These are phyloP conservation scores for Penicillium pancosmium DNA, from an alignment of 495 filamentous ascomycete genomes.

Conservation along the genomic window DNA sequence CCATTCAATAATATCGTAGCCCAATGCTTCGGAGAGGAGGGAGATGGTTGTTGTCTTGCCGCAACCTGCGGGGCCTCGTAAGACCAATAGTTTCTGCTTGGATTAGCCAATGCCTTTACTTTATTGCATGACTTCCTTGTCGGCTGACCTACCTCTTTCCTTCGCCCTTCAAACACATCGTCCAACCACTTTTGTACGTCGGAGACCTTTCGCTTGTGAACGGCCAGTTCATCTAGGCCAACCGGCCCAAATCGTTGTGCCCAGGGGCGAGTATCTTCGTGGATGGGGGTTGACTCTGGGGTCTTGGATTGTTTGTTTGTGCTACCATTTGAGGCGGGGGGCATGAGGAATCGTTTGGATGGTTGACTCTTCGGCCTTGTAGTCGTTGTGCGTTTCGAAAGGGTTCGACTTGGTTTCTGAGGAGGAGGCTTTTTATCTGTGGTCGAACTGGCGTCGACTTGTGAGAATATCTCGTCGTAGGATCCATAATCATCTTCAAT, in stretches of 20 bases:
- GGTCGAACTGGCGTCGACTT: not conserved
- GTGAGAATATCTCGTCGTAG: constrained; percentile 46
- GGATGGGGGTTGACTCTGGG: constrained; percentile 1
- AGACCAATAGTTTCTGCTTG: constrained; percentile 68
- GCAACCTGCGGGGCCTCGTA: constrained; percentile 89
- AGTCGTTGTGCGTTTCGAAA: constrained; percentile 7
- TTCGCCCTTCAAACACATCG: constrained; percentile 64
- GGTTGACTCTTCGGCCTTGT: constrained; percentile 12
- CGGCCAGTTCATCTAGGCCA: constrained; percentile 78
- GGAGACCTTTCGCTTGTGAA: constrained; percentile 89
- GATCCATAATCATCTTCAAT: constrained; percentile 57
- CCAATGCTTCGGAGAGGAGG: constrained; percentile 70
- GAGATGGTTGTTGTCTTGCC: constrained; percentile 90
- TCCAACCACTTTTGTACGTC: constrained; percentile 85
- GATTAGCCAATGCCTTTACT: constrained; percentile 14
- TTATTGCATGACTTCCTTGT: not conserved
- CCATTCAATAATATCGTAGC: constrained; percentile 84
- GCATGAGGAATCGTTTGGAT: constrained; percentile 33
- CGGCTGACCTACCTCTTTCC: constrained; percentile 17
- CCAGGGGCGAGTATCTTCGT: constrained; percentile 64
- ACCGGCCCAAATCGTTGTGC: constrained; percentile 77
- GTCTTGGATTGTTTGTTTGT: not conserved
- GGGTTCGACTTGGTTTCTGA: constrained; percentile 9
- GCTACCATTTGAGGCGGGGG: constrained; percentile 2
- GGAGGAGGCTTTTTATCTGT: too few species aligned